Percentiles rank a stretch among this genome's conserved stretches.
phyloP scores from a whole-genome alignment of 2,329 filamentous ascomycete species.

The Hypoxylon sp. region DNA sequence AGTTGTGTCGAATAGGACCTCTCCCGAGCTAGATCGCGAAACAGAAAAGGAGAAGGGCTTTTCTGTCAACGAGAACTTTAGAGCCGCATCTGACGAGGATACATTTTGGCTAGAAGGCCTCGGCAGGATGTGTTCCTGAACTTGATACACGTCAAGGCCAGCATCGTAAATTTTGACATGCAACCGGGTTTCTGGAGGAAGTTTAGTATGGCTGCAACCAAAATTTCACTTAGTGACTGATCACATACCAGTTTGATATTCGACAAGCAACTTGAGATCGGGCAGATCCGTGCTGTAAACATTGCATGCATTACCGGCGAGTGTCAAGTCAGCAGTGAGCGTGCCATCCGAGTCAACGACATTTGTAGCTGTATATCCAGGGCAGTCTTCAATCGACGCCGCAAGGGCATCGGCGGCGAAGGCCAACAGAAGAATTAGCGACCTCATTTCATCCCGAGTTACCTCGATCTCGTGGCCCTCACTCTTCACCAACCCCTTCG shows the following conservation, averaged over 20 bases:
- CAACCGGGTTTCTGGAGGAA: slow-evolving; percentile 37
- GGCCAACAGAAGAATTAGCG: slow-evolving; percentile 22
- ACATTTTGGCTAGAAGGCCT: slow-evolving; percentile 40
- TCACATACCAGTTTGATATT: slow-evolving; percentile 47
- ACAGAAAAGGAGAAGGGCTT: slow-evolving; percentile 79
- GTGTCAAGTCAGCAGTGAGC: slow-evolving; percentile 47
- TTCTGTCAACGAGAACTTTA: slow-evolving; percentile 62
- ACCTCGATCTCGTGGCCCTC: background rate
- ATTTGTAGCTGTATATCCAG: slow-evolving; percentile 49
- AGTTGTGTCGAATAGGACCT: slow-evolving; percentile 71
- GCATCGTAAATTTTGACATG: slow-evolving; percentile 49
- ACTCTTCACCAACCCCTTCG: background rate
- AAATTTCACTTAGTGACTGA: background rate
- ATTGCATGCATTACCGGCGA: slow-evolving; percentile 45
- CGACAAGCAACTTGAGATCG: slow-evolving; percentile 47
- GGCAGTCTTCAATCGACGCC: slow-evolving; percentile 44
- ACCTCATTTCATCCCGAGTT: slow-evolving; percentile 30
- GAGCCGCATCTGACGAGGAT: slow-evolving; percentile 48
- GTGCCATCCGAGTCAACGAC: slow-evolving; percentile 40
- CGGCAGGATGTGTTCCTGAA: slow-evolving; percentile 48
- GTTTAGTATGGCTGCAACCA: slow-evolving; percentile 15
- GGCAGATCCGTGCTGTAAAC: slow-evolving; percentile 46
- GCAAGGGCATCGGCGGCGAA: slow-evolving; percentile 24
- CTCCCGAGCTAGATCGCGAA: slow-evolving; percentile 56
- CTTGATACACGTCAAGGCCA: slow-evolving; percentile 46